Evolutionary conservation across 352 stramenopile species (phyloP).

Genomic region (Peronospora destructor): DNA sequence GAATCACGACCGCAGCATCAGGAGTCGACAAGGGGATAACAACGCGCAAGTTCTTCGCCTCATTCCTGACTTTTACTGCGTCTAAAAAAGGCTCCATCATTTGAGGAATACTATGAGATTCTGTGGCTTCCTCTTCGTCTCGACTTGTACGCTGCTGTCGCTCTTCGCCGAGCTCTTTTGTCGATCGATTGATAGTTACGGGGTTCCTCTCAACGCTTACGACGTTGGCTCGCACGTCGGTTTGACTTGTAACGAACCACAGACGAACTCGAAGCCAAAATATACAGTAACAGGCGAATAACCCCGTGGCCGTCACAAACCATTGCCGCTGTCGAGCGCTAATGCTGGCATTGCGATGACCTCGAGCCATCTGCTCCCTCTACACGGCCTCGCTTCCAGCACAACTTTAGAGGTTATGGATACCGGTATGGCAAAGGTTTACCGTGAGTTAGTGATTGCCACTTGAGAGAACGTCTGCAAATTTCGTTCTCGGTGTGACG

Average conservation of each 20-base stretch:
- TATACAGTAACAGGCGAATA: conserved; percentile 22
- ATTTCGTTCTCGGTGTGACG: conserved; percentile 36
- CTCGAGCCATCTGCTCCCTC: conserved; percentile 6
- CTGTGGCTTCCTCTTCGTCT: neutral
- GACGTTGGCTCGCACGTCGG: conserved; percentile 25
- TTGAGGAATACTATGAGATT: neutral
- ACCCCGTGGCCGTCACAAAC: conserved; percentile 6
- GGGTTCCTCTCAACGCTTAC: conserved; percentile 12
- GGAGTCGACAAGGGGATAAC: conserved; percentile 9
- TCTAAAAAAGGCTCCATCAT: neutral
- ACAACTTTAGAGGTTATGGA: too few species aligned
- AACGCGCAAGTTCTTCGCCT: conserved; percentile 14
- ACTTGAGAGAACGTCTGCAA: too few species aligned
- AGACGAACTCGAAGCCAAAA: conserved; percentile 22
- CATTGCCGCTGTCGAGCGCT: conserved; percentile 13
- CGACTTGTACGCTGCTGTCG: conserved; percentile 1
- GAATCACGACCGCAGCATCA: conserved; percentile 5
- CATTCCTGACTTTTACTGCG: neutral
- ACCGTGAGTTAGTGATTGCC: too few species aligned
- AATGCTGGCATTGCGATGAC: conserved; percentile 5
- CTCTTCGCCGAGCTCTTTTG: conserved; percentile 3
- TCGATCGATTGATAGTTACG: conserved; percentile 2
- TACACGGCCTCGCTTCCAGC: too few species aligned
- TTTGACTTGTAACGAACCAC: conserved; percentile 17
- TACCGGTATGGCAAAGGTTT: too few species aligned